A percentile compares a stretch with the other conserved stretches of the same genome.
phyloP scores from a whole-genome alignment of 2,329 filamentous ascomycete genomes.

The Elsinoe batatas region DNA sequence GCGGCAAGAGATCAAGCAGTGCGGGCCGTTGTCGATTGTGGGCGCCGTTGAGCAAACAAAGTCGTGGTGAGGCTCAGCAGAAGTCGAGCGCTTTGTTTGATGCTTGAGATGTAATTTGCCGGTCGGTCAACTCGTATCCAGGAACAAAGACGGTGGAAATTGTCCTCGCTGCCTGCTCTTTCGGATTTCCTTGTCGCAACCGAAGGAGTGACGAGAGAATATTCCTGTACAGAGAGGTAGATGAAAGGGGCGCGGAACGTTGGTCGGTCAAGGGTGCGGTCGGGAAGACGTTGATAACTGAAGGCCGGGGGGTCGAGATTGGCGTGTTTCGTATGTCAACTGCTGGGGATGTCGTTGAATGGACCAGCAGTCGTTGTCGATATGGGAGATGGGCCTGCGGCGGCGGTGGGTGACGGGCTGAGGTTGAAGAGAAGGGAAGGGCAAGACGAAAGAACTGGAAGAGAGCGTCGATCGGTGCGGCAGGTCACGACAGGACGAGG shows the following conservation, averaged over 20 bases:
- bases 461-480: constrained; percentile 2
- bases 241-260: constrained; percentile 12
- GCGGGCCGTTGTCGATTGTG: constrained; percentile 5
- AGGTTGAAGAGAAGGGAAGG: constrained; percentile 9
- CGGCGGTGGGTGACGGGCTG: constrained; percentile 1
- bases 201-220: background rate
- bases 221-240: background rate
- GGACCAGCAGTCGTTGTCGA: constrained; percentile 10
- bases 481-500: background rate
- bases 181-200: background rate
- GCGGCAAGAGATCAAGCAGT: background rate
- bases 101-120: background rate
- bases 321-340: constrained; percentile 13
- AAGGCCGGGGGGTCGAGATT: constrained; percentile 9
- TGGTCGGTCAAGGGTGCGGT: constrained; percentile 1
- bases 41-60: constrained; percentile 7
- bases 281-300: background rate
- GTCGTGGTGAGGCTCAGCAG: background rate
- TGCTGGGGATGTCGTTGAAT: background rate
- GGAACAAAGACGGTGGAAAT: constrained; percentile 9
- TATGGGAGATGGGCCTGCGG: constrained; percentile 5
- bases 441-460: constrained; percentile 1
- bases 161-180: background rate
- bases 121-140: background rate
- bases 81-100: constrained; percentile 4